Percentiles rank a stretch among this genome's conserved stretches.
Evolutionary conservation across 2,329 filamentous ascomycete genomes (phyloP).

Genomic region (Diaporthe sp.): DNA sequence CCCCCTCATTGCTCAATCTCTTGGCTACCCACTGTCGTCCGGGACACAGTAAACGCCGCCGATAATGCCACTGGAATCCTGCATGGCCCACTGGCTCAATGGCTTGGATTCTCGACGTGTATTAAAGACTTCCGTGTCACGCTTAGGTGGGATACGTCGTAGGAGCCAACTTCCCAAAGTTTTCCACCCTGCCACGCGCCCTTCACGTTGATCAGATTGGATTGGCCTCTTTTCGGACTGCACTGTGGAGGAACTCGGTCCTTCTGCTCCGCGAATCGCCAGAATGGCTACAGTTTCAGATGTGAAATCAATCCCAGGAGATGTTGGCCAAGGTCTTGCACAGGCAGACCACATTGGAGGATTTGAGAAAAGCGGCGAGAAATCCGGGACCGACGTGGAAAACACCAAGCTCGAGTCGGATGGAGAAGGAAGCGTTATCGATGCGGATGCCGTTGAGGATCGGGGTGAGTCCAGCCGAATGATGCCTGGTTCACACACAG

Average conservation of each 20-base stretch:
- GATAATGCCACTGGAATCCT: background rate
- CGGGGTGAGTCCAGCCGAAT: background rate
- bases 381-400: slow-evolving; percentile 22
- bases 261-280: background rate
- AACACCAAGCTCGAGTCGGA: slow-evolving; percentile 13
- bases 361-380: background rate
- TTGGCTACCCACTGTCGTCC: slow-evolving; percentile 2
- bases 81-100: background rate
- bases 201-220: background rate
- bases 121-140: background rate
- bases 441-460: slow-evolving; percentile 1
- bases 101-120: background rate
- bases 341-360: slow-evolving; percentile 1
- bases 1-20: slow-evolving; percentile 10
- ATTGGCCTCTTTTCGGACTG: background rate
- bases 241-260: background rate
- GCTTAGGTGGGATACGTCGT: background rate
- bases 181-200: background rate
- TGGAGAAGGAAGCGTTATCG: slow-evolving; percentile 5
- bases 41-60: background rate
- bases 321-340: slow-evolving; percentile 22
- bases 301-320: slow-evolving; percentile 10
- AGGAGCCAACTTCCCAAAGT: background rate
- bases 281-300: slow-evolving; percentile 35
- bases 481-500: background rate